phyloP scores from a whole-genome alignment of 208 protist species.

The Porcisia deanei region DNA sequence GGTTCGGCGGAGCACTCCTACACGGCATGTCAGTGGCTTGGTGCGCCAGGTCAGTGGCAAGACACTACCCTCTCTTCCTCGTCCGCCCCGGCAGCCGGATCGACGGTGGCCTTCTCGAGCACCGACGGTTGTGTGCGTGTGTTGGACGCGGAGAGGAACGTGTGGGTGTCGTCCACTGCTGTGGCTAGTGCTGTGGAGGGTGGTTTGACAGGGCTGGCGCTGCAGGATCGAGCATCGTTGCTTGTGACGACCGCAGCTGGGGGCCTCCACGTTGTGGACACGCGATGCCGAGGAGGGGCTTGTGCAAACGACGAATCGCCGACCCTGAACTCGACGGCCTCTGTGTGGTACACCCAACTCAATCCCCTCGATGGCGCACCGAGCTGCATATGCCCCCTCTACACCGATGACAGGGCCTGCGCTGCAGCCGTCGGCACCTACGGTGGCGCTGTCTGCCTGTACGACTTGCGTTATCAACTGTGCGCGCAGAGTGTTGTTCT shows the following conservation, averaged over 20 bases:
- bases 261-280: conserved; percentile 34
- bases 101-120: conserved; percentile 37
- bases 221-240: conserved; percentile 28
- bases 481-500: conserved; percentile 30
- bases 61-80: not conserved
- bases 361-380: conserved; percentile 36
- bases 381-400: conserved; percentile 47
- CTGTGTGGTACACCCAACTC: conserved; percentile 39
- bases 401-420: conserved; percentile 24
- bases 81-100: not conserved
- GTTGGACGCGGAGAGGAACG: conserved; percentile 39
- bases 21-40: conserved; percentile 33
- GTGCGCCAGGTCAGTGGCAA: not conserved
- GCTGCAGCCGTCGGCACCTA: conserved; percentile 46
- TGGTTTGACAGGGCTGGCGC: conserved; percentile 36
- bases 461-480: conserved; percentile 67
- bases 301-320: not conserved
- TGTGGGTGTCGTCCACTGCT: conserved; percentile 21
- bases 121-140: conserved; percentile 51
- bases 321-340: not conserved
- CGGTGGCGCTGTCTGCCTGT: conserved; percentile 53
- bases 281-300: conserved; percentile 6
- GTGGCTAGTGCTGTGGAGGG: conserved; percentile 20
- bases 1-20: conserved; percentile 13
- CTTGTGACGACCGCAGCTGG: conserved; percentile 49